Percentiles rank a stretch among this genome's conserved stretches.
phyloP scores from a whole-genome alignment of 352 stramenopile genomes.

The Globisporangium paroecandrum region DNA sequence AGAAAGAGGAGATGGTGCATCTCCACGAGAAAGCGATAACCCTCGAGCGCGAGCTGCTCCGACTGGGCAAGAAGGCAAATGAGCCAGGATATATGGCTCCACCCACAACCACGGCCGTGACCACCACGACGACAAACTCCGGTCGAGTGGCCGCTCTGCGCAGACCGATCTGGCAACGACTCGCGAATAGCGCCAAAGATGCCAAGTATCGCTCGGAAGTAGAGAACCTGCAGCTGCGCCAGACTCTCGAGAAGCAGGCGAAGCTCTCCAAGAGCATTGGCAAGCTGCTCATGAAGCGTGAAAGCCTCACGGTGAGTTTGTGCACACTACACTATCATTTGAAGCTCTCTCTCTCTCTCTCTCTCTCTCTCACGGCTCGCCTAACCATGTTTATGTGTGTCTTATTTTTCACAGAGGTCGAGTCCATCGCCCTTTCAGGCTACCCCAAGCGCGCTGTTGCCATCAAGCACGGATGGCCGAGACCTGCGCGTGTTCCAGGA shows the following conservation, averaged over 20 bases:
- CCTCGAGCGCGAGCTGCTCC: background rate
- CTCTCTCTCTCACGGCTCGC: background rate
- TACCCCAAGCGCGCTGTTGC: background rate
- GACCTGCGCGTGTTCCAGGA: background rate
- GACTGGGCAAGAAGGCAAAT: background rate
- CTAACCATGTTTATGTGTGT: background rate
- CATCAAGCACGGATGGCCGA: background rate
- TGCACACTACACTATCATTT: background rate
- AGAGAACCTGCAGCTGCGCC: background rate
- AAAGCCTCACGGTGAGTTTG: background rate
- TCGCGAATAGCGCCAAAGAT: background rate
- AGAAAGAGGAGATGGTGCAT: background rate
- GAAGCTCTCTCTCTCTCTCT: background rate
- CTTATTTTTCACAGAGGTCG: background rate
- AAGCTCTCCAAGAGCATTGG: background rate
- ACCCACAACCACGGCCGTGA: background rate
- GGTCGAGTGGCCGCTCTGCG: background rate
- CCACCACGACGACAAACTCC: background rate
- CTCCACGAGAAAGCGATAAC: background rate
- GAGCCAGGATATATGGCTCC: background rate
- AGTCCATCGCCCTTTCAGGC: background rate
- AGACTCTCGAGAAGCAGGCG: background rate
- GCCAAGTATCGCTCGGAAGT: background rate
- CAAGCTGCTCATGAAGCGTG: background rate
- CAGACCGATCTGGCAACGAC: background rate